Base-by-base conservation (phyloP, 1,284 basidiomycete species). In the Ustilago trichophora region DNA sequence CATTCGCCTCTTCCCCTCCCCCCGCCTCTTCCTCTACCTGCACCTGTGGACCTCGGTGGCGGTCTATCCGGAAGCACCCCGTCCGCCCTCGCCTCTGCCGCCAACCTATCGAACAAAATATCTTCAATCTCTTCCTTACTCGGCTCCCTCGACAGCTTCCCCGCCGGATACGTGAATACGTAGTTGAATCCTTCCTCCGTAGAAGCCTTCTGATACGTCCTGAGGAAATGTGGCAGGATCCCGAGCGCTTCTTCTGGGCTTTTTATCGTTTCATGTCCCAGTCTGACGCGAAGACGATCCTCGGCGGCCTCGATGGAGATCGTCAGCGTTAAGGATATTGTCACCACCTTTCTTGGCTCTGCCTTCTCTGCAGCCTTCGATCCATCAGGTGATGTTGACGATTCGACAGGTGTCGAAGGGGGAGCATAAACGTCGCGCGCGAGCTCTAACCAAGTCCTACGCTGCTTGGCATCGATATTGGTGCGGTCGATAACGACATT, bases 401-500 rank as follows among this genome's bases (percentile, higher is more conserved):
- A 8, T n/a, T n/a, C n/a, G n/a, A n/a, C n/a, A n/a, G n/a, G 12
- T 12, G 18, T 37, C 9, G 24, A 15, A 10, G 36, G 8, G 4
- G 18, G 8, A 9, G 51, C 19, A 3, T 21, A 38, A 10, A 62
- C 7, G 7, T 54, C 49, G 6, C 32, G 45, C 2, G 60, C 67
- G 11, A 70, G 57, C 22, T 66, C 56, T 16, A 70, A 54, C 67
- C 67, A 70, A 8, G 62, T 65, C 6, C 67, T 38, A 1, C 67
- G 48, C 18, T 70, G 67, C 13, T 52, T 59, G 11, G 59, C 62
- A 32, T 70, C 67, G 38, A 70, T 65, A 57, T 70, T 70, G 41
- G 67, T 70, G 15, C 67, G 41, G 47, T 70, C 67, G 32, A 70
- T 66, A 25, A 70, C 35, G 15, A 70, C 67, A 38, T 70, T 38